A percentile compares a stretch with the other conserved stretches of the same genome.
Evolutionary conservation across 2,329 filamentous ascomycete genomes (phyloP).

Genomic region (Sarocladiaceae sp.): DNA sequence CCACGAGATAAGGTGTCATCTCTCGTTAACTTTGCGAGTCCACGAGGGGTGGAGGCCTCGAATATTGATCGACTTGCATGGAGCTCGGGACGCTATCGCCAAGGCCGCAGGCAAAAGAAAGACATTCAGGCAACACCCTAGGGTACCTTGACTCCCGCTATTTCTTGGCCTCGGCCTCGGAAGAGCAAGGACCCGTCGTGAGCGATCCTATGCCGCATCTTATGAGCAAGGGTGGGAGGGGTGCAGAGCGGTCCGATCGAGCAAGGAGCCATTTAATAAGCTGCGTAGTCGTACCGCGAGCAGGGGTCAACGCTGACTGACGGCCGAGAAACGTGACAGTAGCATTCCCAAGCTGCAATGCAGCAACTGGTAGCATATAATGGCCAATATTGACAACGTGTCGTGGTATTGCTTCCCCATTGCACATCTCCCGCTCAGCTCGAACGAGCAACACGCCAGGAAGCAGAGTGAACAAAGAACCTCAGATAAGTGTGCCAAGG

Average conservation of each 20-base stretch:
- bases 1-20: conserved; percentile 4
- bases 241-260: background rate
- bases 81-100: too few species aligned
- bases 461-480: too few species aligned
- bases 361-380: background rate
- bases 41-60: too few species aligned
- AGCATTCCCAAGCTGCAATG: background rate
- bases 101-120: too few species aligned
- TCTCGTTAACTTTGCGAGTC: background rate
- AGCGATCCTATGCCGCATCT: background rate
- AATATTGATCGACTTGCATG: background rate
- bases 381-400: conserved; percentile 1
- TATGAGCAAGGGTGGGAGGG: background rate
- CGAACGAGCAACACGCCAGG: too few species aligned
- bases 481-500: too few species aligned
- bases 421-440: background rate
- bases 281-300: too few species aligned
- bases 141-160: too few species aligned
- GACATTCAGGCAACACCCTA: too few species aligned
- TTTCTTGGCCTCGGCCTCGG: background rate
- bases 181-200: background rate
- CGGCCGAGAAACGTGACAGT: too few species aligned
- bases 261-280: conserved; percentile 1
- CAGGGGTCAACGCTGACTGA: too few species aligned
- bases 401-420: background rate